Percentiles rank a stretch among this genome's conserved stretches.
Conservation (phyloP, 768 basidiomycete species). For the Lactarius sanguifluus region DNA sequence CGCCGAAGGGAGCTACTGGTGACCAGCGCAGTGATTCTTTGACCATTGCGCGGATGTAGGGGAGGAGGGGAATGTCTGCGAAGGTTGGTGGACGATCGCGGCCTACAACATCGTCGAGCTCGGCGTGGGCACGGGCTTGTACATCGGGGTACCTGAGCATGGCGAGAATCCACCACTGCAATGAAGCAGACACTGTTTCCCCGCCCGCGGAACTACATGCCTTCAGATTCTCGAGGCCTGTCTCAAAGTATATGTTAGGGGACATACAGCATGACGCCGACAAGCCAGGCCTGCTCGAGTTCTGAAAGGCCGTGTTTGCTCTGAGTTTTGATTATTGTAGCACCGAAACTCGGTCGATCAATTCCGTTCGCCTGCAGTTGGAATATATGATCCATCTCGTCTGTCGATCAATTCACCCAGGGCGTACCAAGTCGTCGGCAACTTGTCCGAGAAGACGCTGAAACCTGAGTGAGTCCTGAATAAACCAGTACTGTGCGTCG, state of each 20-base stretch:
- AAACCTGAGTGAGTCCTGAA: constrained; percentile 17
- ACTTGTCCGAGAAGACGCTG: constrained; percentile 14
- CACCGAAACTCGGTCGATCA: constrained; percentile 14
- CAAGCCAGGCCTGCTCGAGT: constrained; percentile 25
- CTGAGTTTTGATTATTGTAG: constrained; percentile 12
- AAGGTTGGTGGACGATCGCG: constrained; percentile 40
- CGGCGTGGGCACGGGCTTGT: constrained; percentile 41
- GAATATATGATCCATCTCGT: not conserved
- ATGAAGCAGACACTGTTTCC: constrained; percentile 24
- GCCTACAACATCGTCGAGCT: constrained; percentile 43
- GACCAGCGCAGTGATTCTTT: constrained; percentile 37
- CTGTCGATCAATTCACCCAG: no score
- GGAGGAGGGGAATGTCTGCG: constrained; percentile 35
- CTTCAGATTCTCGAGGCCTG: not conserved
- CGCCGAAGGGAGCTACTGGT: constrained; percentile 31
- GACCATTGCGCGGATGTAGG: constrained; percentile 41
- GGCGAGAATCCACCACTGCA: constrained; percentile 41
- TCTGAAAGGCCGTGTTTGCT: constrained; percentile 12
- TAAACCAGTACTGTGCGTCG: constrained; percentile 14
- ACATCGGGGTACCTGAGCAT: constrained; percentile 42
- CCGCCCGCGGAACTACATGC: not conserved
- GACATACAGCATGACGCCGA: constrained; percentile 26
- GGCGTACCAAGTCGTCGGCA: constrained; percentile 8
- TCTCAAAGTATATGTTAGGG: not conserved
- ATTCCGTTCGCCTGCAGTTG: constrained; percentile 1